These are phyloP conservation scores for Glycine tomentella DNA, from an alignment of 306 rosid species.

Conservation along the genomic window DNA sequence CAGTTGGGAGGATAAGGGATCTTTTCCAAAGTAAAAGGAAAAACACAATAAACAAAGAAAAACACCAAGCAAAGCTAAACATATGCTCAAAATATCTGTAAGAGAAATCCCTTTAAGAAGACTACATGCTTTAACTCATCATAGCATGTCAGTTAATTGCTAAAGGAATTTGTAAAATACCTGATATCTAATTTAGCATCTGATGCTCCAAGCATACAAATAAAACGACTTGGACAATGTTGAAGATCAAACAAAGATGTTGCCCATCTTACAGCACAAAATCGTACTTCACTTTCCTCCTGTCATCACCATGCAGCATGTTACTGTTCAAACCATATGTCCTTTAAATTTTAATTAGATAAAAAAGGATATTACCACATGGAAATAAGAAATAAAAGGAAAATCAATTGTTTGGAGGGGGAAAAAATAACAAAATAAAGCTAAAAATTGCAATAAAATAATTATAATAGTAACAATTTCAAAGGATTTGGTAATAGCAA, in stretches of 20 bases:
- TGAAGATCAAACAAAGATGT: constrained; percentile 80
- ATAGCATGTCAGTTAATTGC: constrained; percentile 36
- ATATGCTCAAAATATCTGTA: constrained; percentile 29
- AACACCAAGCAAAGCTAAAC: constrained; percentile 23
- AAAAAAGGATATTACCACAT: too few relatives aligned
- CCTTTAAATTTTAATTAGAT: too few relatives aligned
- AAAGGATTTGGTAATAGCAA: too few relatives aligned
- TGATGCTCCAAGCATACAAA: constrained; percentile 88
- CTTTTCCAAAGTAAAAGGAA: constrained; percentile 19
- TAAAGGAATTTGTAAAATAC: constrained; percentile 53
- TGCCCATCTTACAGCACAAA: constrained; percentile 92
- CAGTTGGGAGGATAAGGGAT: constrained; percentile 8
- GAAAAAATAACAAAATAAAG: too few relatives aligned
- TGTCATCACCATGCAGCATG: constrained; percentile 53
- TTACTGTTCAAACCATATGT: constrained; percentile 15
- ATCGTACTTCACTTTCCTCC: constrained; percentile 95
- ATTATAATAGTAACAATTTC: too few relatives aligned
- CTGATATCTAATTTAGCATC: constrained; percentile 91
- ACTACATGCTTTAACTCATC: constrained; percentile 20
- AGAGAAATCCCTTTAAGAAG: constrained; percentile 31
- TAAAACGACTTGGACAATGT: constrained; percentile 91
- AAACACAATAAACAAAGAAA: constrained; percentile 31
- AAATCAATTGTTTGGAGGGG: too few relatives aligned
- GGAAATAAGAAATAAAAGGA: too few relatives aligned
- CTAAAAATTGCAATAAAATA: too few relatives aligned